Conservation (phyloP, 139 green algal species). For the Picochlorum sp. region DNA sequence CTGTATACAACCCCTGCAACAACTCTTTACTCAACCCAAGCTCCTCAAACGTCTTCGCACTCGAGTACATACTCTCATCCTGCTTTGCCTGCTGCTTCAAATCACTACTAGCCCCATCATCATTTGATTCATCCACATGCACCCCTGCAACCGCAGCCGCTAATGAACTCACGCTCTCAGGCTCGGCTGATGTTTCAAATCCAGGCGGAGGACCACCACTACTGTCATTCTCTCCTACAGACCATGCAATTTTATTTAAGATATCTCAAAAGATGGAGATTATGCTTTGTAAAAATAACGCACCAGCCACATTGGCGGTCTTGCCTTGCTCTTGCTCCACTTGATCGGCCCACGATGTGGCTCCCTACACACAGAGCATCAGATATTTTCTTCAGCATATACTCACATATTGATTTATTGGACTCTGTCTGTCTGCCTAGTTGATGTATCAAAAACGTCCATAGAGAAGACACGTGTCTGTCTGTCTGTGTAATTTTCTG, state of each 20-base stretch:
- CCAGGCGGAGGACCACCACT: conserved; percentile 33
- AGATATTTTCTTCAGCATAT: too few species aligned
- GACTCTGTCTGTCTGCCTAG: too few species aligned
- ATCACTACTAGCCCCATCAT: conserved; percentile 32
- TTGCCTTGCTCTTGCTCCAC: conserved; percentile 13
- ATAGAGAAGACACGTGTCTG: too few species aligned
- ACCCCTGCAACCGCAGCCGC: conserved; percentile 15
- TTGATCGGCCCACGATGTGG: conserved; percentile 13
- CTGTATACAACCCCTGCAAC: conserved; percentile 85
- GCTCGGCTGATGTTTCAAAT: conserved; percentile 21
- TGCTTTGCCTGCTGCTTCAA: conserved; percentile 31
- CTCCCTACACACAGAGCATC: too few species aligned
- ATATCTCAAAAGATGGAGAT: too few species aligned
- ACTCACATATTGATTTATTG: too few species aligned
- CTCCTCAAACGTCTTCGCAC: conserved; percentile 79
- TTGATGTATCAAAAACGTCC: too few species aligned
- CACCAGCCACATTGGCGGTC: neutral
- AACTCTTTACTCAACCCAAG: conserved; percentile 64
- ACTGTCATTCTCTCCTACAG: neutral
- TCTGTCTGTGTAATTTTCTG: too few species aligned
- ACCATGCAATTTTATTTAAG: conserved; percentile 2
- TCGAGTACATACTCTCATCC: conserved; percentile 68
- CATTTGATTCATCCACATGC: conserved; percentile 51
- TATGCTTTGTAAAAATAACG: too few species aligned
- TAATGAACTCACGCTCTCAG: neutral